Conservation (phyloP, 2,329 filamentous ascomycete species). For the Hypoxylon sp. region DNA sequence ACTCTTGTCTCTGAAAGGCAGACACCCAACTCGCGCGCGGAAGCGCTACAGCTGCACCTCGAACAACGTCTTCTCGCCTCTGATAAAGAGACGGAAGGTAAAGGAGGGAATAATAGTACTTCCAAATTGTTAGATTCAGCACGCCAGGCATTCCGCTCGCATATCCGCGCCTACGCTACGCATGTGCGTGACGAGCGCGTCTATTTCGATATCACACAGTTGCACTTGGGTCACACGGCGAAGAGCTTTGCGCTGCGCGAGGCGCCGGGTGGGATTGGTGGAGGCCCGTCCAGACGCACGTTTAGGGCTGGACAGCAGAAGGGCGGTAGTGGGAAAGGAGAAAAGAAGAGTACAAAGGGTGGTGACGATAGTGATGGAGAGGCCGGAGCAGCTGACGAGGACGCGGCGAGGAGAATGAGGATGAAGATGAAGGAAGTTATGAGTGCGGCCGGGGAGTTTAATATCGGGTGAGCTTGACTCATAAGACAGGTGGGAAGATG, state of each 20-base stretch:
- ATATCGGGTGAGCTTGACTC: slow-evolving; percentile 68
- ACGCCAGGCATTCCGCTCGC: slow-evolving; percentile 87
- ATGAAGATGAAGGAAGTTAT: slow-evolving; percentile 71
- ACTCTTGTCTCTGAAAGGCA: slow-evolving; percentile 57
- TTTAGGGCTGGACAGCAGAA: slow-evolving; percentile 54
- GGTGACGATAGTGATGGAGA: slow-evolving; percentile 57
- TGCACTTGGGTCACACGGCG: slow-evolving; percentile 92
- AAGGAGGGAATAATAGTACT: background rate
- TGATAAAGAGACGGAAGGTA: slow-evolving; percentile 37
- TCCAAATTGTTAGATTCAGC: slow-evolving; percentile 80
- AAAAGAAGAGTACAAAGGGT: slow-evolving; percentile 33
- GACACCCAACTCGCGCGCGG: slow-evolving; percentile 63
- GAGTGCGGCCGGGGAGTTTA: slow-evolving; percentile 74
- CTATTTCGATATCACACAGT: slow-evolving; percentile 90
- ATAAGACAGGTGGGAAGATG: background rate
- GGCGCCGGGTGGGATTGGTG: slow-evolving; percentile 84
- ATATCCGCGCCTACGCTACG: slow-evolving; percentile 94
- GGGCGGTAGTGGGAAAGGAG: slow-evolving; percentile 47
- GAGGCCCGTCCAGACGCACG: slow-evolving; percentile 63
- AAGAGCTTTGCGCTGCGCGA: slow-evolving; percentile 95
- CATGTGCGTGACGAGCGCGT: slow-evolving; percentile 86
- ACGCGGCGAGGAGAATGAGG: slow-evolving; percentile 73
- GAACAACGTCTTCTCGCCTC: slow-evolving; percentile 68
- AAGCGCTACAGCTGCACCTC: slow-evolving; percentile 70
- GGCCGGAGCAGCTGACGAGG: slow-evolving; percentile 63